A percentile compares a stretch with the other conserved stretches of the same genome.
Conservation (phyloP, 2,329 filamentous ascomycete species). For the Didymella keratinophila region DNA sequence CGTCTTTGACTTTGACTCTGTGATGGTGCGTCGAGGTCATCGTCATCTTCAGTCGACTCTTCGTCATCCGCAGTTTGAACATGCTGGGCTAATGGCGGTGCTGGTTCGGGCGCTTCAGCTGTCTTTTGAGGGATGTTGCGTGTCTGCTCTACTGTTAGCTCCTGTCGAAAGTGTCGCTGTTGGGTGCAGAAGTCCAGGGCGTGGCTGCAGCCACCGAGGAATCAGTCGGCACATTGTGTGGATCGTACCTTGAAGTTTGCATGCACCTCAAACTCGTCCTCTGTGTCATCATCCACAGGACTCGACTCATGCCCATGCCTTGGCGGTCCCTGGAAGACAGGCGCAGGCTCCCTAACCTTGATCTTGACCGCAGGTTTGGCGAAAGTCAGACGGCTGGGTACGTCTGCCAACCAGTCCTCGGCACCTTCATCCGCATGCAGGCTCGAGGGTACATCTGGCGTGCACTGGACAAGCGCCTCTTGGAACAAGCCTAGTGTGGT, state of each 20-base stretch:
- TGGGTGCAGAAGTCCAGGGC: too few relatives aligned
- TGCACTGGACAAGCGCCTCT: conserved; percentile 42
- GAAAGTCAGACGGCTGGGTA: conserved; percentile 24
- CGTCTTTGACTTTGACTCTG: conserved; percentile 27
- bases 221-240: too few relatives aligned
- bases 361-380: conserved; percentile 22
- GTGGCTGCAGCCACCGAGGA: too few relatives aligned
- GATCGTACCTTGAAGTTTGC: conserved; percentile 39
- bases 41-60: conserved; percentile 48
- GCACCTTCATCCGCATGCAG: conserved; percentile 29
- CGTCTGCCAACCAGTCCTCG: conserved; percentile 33
- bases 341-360: conserved; percentile 17
- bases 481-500: conserved; percentile 46
- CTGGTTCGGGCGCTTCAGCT: neutral
- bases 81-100: neutral
- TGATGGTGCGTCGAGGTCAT: conserved; percentile 50
- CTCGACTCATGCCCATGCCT: conserved; percentile 20
- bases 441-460: conserved; percentile 35
- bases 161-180: fast-evolving
- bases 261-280: conserved; percentile 50
- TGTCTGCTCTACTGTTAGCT: conserved; percentile 23
- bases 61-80: conserved; percentile 18
- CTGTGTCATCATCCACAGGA: conserved; percentile 40
- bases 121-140: conserved; percentile 14
- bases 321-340: conserved; percentile 9